These are phyloP conservation scores for Pelargonium citronellum DNA, from an alignment of 441 rosid genomes.

Conservation along the genomic window DNA sequence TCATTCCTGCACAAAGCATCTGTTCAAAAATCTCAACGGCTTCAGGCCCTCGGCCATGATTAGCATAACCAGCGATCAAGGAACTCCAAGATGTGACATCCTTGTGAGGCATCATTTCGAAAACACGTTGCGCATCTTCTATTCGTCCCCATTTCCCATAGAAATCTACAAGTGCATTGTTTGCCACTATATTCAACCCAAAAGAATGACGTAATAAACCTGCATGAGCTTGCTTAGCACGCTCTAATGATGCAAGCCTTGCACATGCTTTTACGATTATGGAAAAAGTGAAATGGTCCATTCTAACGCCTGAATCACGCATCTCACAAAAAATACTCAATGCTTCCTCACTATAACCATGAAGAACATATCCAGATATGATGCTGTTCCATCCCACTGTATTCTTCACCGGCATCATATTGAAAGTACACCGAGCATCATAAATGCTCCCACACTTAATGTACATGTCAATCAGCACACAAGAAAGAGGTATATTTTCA, in stretches of 20 bases:
- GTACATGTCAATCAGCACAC: conserved; percentile 84
- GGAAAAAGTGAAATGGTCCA: conserved; percentile 82
- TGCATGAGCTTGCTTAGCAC: conserved; percentile 81
- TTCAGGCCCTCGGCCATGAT: conserved; percentile 67
- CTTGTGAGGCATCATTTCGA: conserved; percentile 65
- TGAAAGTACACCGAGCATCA: conserved; percentile 64
- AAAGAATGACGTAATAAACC: conserved; percentile 60
- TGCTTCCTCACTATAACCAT: conserved; percentile 81
- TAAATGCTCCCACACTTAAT: conserved; percentile 77
- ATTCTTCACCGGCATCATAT: conserved; percentile 66
- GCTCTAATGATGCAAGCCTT: conserved; percentile 64
- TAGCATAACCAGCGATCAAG: conserved; percentile 74
- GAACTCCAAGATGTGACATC: conserved; percentile 82
- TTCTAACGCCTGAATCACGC: conserved; percentile 57
- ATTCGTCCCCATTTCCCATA: conserved; percentile 95
- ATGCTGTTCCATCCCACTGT: conserved; percentile 81
- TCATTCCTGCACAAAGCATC: conserved; percentile 50
- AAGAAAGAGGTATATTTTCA: conserved; percentile 52
- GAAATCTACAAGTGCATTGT: conserved; percentile 75
- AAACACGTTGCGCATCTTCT: conserved; percentile 63
- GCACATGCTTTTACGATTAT: conserved; percentile 59
- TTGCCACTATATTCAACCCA: conserved; percentile 65
- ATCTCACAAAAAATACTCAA: conserved; percentile 57
- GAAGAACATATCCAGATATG: conserved; percentile 72
- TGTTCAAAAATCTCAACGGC: conserved; percentile 64